phyloP scores from a whole-genome alignment of 805 yeast genomes.

The Wickerhamomyces alni region DNA sequence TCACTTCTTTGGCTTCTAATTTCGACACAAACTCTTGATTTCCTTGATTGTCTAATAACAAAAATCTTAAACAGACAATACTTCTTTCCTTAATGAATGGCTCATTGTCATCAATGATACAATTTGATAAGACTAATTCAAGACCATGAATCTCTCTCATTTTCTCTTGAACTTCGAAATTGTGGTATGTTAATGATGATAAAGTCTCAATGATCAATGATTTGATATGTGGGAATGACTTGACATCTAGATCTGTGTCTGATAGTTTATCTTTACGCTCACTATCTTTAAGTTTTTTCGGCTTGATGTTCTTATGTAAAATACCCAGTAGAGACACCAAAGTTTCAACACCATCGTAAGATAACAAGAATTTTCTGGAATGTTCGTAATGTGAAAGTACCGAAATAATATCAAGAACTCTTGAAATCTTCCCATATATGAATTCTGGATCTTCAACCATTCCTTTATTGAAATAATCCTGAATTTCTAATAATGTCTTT shows the following conservation, averaged over 20 bases:
- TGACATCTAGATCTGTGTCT: conserved; percentile 20
- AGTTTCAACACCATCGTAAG: conserved; percentile 31
- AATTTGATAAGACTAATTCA: conserved; percentile 67
- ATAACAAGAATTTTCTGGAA: conserved; percentile 28
- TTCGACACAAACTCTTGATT: conserved; percentile 76
- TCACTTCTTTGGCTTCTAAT: conserved; percentile 68
- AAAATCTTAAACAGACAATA: conserved; percentile 67
- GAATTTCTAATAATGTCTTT: background rate
- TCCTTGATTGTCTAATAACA: conserved; percentile 53
- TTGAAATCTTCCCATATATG: conserved; percentile 25
- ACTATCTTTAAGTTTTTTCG: conserved; percentile 21
- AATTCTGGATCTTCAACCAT: conserved; percentile 13
- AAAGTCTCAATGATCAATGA: conserved; percentile 61
- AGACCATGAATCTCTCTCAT: conserved; percentile 63
- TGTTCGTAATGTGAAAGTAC: conserved; percentile 27
- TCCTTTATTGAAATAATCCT: conserved; percentile 1
- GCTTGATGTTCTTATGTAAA: conserved; percentile 29
- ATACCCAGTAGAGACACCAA: conserved; percentile 25
- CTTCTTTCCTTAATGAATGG: conserved; percentile 85
- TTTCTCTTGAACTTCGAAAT: conserved; percentile 56
- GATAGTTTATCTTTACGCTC: conserved; percentile 11
- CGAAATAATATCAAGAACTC: conserved; percentile 28
- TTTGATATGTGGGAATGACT: conserved; percentile 57
- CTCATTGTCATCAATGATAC: conserved; percentile 82
- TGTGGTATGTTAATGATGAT: conserved; percentile 47